phyloP scores from a whole-genome alignment of 768 basidiomycete species.

The Russula earlei region DNA sequence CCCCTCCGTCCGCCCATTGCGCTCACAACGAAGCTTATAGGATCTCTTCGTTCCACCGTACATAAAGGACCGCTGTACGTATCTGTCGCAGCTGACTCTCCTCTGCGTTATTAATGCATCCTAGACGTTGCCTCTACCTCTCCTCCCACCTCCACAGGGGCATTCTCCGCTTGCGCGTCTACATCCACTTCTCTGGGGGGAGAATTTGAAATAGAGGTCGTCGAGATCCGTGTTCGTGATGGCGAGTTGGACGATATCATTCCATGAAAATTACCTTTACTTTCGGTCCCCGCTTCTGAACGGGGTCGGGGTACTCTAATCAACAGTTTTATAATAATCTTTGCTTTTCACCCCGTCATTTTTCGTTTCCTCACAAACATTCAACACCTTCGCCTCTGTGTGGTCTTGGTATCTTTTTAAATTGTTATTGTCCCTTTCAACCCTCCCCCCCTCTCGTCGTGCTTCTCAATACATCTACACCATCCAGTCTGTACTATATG shows the following conservation, averaged over 20 bases:
- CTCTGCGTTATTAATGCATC: neutral
- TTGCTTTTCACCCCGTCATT: neutral
- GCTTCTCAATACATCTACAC: conserved; percentile 10
- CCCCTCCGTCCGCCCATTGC: neutral
- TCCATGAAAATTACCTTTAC: conserved; percentile 31
- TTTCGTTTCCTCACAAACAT: neutral
- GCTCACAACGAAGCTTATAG: conserved; percentile 28
- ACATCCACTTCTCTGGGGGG: conserved; percentile 44
- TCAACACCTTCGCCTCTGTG: neutral
- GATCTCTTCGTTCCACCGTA: conserved; percentile 84
- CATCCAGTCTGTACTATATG: conserved; percentile 11
- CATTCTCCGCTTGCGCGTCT: conserved; percentile 59
- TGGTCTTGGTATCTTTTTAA: neutral
- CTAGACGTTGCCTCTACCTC: conserved; percentile 78
- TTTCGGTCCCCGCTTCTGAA: neutral
- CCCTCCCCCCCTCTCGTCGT: no score
- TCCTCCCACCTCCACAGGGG: conserved; percentile 58
- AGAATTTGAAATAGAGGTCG: conserved; percentile 80
- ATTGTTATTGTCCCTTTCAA: neutral
- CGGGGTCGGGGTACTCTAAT: neutral
- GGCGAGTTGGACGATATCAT: conserved; percentile 72
- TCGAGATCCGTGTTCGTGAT: conserved; percentile 76
- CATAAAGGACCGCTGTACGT: conserved; percentile 84
- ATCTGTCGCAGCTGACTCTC: neutral
- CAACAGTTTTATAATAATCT: neutral